phyloP scores from a whole-genome alignment of 176 grass and related monocot genomes.

The sorghum (Sorghum bicolor) region DNA sequence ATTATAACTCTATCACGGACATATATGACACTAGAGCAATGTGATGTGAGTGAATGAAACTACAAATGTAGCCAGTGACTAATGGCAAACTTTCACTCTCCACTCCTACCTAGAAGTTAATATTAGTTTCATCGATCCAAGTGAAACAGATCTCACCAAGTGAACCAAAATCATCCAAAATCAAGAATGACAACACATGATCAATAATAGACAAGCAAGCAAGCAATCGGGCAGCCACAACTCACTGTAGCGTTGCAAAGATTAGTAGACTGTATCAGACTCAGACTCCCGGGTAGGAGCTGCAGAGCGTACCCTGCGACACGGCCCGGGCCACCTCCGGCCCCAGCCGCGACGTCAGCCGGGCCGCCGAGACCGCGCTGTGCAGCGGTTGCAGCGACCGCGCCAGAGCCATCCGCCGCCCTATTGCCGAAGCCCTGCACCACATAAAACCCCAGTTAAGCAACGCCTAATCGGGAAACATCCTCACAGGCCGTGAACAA shows the following conservation, averaged over 20 bases:
- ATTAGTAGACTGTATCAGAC: conserved; percentile 54
- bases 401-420: conserved; percentile 37
- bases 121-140: neutral
- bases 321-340: conserved; percentile 72
- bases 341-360: conserved; percentile 85
- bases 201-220: conserved; percentile 10
- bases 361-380: conserved; percentile 76
- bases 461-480: neutral
- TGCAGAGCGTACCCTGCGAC: conserved; percentile 98
- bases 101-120: neutral
- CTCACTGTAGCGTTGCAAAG: conserved; percentile 53
- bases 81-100: neutral
- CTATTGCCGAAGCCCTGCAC: conserved; percentile 26
- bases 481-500: neutral
- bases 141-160: neutral
- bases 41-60: neutral
- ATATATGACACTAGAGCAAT: neutral
- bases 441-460: conserved; percentile 9
- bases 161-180: neutral
- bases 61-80: neutral
- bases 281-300: conserved; percentile 98
- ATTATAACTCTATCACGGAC: neutral
- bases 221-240: conserved; percentile 39
- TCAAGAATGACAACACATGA: neutral
- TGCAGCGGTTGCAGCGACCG: conserved; percentile 77